A percentile compares a stretch with the other conserved stretches of the same genome.
Evolutionary conservation across 805 yeast species (phyloP).

Genomic region (Candida ficus): DNA sequence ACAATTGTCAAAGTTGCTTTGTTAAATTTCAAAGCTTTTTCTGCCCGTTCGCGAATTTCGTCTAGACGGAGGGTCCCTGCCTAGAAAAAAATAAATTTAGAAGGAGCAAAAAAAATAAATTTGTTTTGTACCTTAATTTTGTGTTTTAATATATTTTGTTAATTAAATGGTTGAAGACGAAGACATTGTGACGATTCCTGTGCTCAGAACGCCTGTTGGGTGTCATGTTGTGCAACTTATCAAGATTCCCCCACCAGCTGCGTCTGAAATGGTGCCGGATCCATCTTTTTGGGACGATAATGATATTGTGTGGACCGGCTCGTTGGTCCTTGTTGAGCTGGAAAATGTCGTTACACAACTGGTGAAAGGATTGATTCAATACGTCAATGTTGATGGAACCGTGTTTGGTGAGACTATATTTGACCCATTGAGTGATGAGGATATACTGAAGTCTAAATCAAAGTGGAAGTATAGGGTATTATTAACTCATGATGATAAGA

Average conservation of each 20-base stretch:
- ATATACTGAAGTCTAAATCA: slow-evolving; percentile 1
- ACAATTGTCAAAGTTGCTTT: too few species aligned
- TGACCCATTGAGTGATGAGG: slow-evolving; percentile 7
- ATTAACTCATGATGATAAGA: slow-evolving; percentile 26
- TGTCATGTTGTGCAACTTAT: background rate
- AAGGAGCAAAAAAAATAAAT: background rate
- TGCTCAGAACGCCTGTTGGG: background rate
- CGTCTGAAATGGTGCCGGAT: background rate
- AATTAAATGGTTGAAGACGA: background rate
- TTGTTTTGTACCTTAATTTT: too few species aligned
- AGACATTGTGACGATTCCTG: slow-evolving; percentile 1
- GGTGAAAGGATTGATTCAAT: slow-evolving; percentile 8
- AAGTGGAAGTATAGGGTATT: slow-evolving; percentile 31
- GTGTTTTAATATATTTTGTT: too few species aligned
- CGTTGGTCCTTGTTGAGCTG: slow-evolving; percentile 26
- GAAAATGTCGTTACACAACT: slow-evolving; percentile 11
- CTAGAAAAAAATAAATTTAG: background rate
- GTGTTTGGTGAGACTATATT: slow-evolving; percentile 34
- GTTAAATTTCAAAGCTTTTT: too few species aligned
- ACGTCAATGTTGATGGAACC: slow-evolving; percentile 18
- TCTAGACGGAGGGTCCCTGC: background rate
- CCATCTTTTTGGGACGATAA: slow-evolving; percentile 13
- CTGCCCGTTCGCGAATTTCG: too few species aligned
- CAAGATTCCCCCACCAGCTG: slow-evolving; percentile 12
- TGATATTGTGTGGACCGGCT: slow-evolving; percentile 32